Evolutionary conservation across 2,329 filamentous ascomycete species (phyloP), one percentile per base, ranked within the genome.

Genomic region (Raffaelea albimanens): DNA sequence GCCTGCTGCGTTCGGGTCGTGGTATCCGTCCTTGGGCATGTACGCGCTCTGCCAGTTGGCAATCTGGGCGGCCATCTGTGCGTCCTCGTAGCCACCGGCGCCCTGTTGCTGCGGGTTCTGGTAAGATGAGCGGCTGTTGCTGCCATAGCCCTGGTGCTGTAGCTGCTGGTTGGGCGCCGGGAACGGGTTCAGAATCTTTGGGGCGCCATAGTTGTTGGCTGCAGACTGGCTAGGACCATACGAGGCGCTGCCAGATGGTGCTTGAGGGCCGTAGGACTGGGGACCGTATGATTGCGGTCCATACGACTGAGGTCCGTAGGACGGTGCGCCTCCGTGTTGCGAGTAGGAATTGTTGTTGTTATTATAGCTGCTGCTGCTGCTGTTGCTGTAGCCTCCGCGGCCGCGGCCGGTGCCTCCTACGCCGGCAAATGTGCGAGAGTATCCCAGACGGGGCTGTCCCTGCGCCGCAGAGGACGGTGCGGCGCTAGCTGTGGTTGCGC

Each of bases 31-130:
- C 56, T 77, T 82, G 44, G 73, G 75, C 53, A 81, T 78, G 65
- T 95, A 95, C 22, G 89, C 87, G 65, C 85, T 91, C 66, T 95
- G 89, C 88, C 91, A 96, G 65, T 95, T 87, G 43, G 90, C 89
- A 52, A 96, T 90, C 64, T 94, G 87, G 25, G 87, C 88, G 49
- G 93, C 88, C 70, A 87, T 84, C 56, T 95, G 88, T 3, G 87
- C 76, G 60, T 73, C 71, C 53, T 62, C 66, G 51, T 56, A 57
- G 48, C 58, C 62, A 49, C 53, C 52, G 58, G 58, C 52, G 44
- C 59, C 56, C 54, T 61, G 54, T 59, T 63, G 55, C 48, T 56
- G 55, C 56, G 2, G 23, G n/a, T 41, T 29, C 46, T 34, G 43
- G 29, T 25, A 29, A 7, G 25, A 29, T 7, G 25, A 29, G 25